phyloP scores from a whole-genome alignment of 2,329 filamentous ascomycete species.

The Cladophialophora immunda region DNA sequence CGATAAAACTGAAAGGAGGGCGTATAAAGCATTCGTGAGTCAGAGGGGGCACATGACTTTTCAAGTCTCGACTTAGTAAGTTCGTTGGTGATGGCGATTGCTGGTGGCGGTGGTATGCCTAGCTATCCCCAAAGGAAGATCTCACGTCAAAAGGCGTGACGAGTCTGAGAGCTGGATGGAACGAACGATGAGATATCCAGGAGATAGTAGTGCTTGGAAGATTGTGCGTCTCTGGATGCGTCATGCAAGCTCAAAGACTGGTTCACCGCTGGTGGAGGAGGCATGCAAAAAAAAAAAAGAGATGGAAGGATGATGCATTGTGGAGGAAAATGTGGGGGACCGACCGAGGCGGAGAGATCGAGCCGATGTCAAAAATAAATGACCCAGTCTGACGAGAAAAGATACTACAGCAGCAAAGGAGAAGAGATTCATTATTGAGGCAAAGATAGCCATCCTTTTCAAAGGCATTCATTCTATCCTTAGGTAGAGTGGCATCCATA shows the following conservation, averaged over 20 bases:
- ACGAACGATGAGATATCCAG: neutral
- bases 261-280: neutral
- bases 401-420: too few species aligned
- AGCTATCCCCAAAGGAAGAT: neutral
- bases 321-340: conserved; percentile 5
- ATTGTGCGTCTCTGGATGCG: neutral
- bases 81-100: neutral
- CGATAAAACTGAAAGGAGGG: neutral
- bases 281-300: neutral
- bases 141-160: neutral
- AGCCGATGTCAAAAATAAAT: too few species aligned
- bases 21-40: neutral
- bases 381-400: too few species aligned
- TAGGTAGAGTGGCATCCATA: too few species aligned
- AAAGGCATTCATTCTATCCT: too few species aligned
- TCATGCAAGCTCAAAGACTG: neutral
- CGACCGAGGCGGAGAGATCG: too few species aligned
- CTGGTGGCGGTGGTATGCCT: neutral
- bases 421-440: too few species aligned
- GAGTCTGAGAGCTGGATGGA: neutral
- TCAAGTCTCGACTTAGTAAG: neutral
- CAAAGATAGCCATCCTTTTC: too few species aligned
- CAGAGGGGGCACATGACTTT: neutral
- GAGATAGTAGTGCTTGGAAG: neutral
- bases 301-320: neutral